phyloP scores from a whole-genome alignment of 192 early-diverging fungal genomes.

The Umbelopsis sp. region DNA sequence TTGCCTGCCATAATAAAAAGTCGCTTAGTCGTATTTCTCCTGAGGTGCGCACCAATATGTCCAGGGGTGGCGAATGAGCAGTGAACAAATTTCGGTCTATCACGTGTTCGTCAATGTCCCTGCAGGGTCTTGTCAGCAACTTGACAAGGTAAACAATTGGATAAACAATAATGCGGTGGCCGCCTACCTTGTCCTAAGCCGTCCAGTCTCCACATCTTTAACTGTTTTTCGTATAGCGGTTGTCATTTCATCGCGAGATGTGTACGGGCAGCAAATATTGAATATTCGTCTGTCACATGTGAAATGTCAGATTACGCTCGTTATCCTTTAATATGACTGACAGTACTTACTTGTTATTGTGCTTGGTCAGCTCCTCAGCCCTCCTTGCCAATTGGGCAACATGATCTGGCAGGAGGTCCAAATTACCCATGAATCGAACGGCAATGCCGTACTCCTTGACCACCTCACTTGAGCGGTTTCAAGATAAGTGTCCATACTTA shows the following conservation, averaged over 20 bases:
- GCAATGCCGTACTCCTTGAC: conserved; percentile 71
- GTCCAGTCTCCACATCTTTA: conserved; percentile 60
- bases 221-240: conserved; percentile 61
- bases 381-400: conserved; percentile 61
- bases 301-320: not conserved
- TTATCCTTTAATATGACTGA: not conserved
- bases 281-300: conserved; percentile 62
- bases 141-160: not conserved
- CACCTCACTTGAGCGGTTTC: conserved; percentile 58
- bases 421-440: conserved; percentile 83
- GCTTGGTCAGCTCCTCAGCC: conserved; percentile 66
- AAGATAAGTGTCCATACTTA: not conserved
- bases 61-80: conserved; percentile 68
- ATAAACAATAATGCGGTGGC: not conserved
- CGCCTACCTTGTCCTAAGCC: conserved; percentile 45
- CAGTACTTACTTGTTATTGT: conserved; percentile 56
- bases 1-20: conserved; percentile 91
- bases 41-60: conserved; percentile 91
- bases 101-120: conserved; percentile 65
- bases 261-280: conserved; percentile 94
- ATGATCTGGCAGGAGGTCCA: conserved; percentile 65
- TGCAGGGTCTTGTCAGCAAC: conserved; percentile 23
- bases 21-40: conserved; percentile 96
- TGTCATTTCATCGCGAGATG: conserved; percentile 89
- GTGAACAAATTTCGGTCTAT: conserved; percentile 68